phyloP scores from a whole-genome alignment of 1,284 basidiomycete species.

The Ceratobasidium sp. region DNA sequence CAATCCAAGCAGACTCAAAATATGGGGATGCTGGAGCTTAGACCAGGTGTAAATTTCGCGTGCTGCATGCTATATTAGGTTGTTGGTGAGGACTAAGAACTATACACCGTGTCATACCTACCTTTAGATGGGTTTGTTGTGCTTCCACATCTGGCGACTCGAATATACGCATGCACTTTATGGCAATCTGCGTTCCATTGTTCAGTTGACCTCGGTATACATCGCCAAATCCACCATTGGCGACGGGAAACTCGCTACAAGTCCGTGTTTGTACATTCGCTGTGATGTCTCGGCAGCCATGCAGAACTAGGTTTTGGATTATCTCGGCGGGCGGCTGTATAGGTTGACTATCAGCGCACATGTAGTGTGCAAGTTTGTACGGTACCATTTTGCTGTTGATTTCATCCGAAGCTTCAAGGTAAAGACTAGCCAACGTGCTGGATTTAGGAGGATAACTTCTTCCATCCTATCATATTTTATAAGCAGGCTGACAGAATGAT shows the following conservation, averaged over 20 bases:
- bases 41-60: conserved; percentile 12
- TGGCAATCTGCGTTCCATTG: not conserved
- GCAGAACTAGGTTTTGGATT: not conserved
- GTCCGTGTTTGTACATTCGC: not conserved
- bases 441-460: too few species aligned
- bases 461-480: too few species aligned
- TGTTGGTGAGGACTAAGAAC: too few species aligned
- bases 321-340: too few species aligned
- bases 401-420: too few species aligned
- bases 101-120: not conserved
- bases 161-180: conserved; percentile 18
- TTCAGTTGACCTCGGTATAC: conserved; percentile 7
- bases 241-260: not conserved
- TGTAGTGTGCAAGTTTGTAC: too few species aligned
- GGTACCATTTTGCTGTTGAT: too few species aligned
- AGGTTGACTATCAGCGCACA: too few species aligned
- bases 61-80: not conserved
- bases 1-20: conserved; percentile 8
- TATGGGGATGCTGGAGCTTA: conserved; percentile 1
- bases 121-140: not conserved
- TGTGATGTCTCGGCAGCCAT: conserved; percentile 25
- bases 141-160: too few species aligned
- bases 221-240: conserved; percentile 23
- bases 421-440: too few species aligned
- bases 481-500: too few species aligned